Conservation (phyloP, 495 filamentous ascomycete species). For the Copromyces sp. region DNA sequence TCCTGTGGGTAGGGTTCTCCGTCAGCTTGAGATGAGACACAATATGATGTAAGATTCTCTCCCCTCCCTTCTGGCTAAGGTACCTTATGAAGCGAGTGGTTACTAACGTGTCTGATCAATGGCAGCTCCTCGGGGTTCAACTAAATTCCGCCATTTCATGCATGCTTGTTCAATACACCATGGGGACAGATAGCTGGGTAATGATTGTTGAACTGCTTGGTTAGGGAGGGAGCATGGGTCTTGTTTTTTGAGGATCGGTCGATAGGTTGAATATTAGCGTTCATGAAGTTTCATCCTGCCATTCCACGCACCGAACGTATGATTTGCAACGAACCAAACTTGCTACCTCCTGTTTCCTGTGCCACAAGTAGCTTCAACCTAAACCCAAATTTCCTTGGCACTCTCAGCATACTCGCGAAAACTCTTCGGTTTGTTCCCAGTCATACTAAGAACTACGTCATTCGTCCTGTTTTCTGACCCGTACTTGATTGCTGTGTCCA, state of each 20-base stretch:
- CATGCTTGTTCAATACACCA: not conserved
- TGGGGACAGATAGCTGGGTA: not conserved
- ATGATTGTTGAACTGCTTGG: not conserved
- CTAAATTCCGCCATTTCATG: not conserved
- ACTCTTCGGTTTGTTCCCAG: slow-evolving; percentile 22
- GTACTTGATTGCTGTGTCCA: slow-evolving; percentile 27
- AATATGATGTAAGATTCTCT: not conserved
- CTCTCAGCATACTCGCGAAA: slow-evolving; percentile 28
- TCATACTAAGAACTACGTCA: slow-evolving; percentile 27
- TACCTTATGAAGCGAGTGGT: too few relatives aligned
- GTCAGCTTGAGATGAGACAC: not conserved
- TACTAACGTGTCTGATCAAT: too few relatives aligned
- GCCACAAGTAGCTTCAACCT: not conserved
- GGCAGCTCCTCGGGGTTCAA: not conserved
- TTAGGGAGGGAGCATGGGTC: not conserved
- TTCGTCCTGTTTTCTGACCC: slow-evolving; percentile 31
- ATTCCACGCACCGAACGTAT: not conserved
- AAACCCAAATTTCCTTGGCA: slow-evolving; percentile 22
- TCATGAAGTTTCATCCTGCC: not conserved
- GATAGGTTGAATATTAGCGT: not conserved
- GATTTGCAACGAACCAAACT: not conserved
- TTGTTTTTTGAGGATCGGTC: not conserved
- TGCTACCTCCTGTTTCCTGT: not conserved
- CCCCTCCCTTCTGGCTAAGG: too few relatives aligned
- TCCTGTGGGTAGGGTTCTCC: not conserved